phyloP scores from a whole-genome alignment of 768 basidiomycete species.

The Termitomyces sp. region DNA sequence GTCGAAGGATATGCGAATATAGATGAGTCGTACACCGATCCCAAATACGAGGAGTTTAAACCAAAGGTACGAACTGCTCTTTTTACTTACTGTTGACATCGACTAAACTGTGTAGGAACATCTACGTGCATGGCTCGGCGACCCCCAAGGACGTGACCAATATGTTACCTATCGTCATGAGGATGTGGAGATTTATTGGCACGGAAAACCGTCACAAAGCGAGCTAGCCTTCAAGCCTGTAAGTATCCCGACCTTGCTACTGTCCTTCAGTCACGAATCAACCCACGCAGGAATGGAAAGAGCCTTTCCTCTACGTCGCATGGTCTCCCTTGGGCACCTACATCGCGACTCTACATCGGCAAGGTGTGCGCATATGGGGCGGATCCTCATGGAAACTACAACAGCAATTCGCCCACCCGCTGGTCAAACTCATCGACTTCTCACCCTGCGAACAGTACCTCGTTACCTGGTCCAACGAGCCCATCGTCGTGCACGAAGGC shows the following conservation, averaged over 20 bases:
- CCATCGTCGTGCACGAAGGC: slow-evolving; percentile 80
- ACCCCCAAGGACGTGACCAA: slow-evolving; percentile 90
- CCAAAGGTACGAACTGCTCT: slow-evolving; percentile 50
- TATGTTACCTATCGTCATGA: slow-evolving; percentile 92
- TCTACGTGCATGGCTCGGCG: slow-evolving; percentile 90
- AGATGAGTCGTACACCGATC: slow-evolving; percentile 76
- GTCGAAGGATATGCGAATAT: slow-evolving; percentile 77
- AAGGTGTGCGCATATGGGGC: slow-evolving; percentile 95
- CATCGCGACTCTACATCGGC: slow-evolving; percentile 88
- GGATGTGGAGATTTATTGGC: slow-evolving; percentile 88
- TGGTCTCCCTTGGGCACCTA: slow-evolving; percentile 99
- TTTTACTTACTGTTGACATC: background rate
- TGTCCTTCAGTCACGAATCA: background rate
- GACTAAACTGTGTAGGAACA: slow-evolving; percentile 62
- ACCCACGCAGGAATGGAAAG: slow-evolving; percentile 79
- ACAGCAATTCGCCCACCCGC: slow-evolving; percentile 90
- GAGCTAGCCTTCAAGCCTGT: slow-evolving; percentile 80
- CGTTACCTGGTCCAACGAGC: slow-evolving; percentile 95
- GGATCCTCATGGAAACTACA: slow-evolving; percentile 86
- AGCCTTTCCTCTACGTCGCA: slow-evolving; percentile 76
- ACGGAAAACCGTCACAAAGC: slow-evolving; percentile 83
- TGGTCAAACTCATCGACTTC: slow-evolving; percentile 95
- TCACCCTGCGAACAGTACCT: slow-evolving; percentile 95
- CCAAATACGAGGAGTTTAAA: slow-evolving; percentile 63
- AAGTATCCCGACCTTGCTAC: slow-evolving; percentile 19